These are phyloP conservation scores for Fusarium circinatum DNA, from an alignment of 2,329 filamentous ascomycete genomes.

Conservation along the genomic window DNA sequence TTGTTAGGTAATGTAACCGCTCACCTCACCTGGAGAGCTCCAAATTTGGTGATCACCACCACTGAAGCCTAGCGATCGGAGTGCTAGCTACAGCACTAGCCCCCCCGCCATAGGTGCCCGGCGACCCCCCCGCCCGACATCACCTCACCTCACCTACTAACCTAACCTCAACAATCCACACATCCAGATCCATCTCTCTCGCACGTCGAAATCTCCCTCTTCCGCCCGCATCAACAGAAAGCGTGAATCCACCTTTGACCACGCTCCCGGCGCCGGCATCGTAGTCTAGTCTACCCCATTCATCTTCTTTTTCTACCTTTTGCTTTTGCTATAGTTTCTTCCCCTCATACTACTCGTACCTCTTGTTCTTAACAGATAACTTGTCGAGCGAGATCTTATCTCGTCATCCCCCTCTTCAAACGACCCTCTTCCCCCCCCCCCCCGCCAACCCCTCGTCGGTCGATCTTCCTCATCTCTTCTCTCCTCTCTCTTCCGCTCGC, in stretches of 20 bases:
- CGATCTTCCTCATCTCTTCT: constrained; percentile 31
- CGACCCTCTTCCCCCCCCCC: constrained; percentile 24
- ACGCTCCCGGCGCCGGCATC: constrained; percentile 37
- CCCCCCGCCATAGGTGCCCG: background rate
- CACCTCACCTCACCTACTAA: background rate
- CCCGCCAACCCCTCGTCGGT: constrained; percentile 34
- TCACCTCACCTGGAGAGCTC: background rate
- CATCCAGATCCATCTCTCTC: constrained; percentile 4
- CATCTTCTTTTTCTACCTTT: constrained; percentile 15
- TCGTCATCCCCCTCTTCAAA: constrained; percentile 21
- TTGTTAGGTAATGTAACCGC: background rate
- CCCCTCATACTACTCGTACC: constrained; percentile 7
- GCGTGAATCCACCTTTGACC: constrained; percentile 35
- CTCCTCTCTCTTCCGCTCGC: constrained; percentile 25
- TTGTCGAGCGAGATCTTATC: constrained; percentile 25
- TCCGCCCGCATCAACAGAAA: constrained; percentile 24
- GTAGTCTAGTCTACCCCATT: constrained; percentile 6
- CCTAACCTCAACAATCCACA: constrained; percentile 4
- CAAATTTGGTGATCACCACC: constrained; percentile 1
- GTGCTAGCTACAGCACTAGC: constrained; percentile 7
- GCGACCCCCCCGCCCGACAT: background rate
- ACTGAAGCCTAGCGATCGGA: constrained; percentile 11
- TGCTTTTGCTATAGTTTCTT: constrained; percentile 13
- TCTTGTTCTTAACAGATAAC: constrained; percentile 1
- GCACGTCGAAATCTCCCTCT: constrained; percentile 28